These are phyloP conservation scores for Neurospora sp. DNA, from an alignment of 2,329 filamentous ascomycete genomes.

Conservation along the genomic window DNA sequence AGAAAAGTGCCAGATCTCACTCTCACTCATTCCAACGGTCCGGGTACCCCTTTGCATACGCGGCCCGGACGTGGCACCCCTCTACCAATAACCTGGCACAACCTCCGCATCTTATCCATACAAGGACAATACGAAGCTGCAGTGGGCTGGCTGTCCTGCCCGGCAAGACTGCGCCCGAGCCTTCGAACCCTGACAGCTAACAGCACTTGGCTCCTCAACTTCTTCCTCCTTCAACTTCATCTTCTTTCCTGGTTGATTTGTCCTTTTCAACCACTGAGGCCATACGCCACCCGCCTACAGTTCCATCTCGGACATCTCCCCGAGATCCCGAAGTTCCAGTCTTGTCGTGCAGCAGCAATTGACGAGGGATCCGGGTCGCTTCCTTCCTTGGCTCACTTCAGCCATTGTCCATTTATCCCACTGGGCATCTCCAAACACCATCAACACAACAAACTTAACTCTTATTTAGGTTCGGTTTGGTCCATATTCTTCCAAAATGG, in stretches of 20 bases:
- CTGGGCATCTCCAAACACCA: neutral
- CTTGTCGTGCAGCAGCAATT: neutral
- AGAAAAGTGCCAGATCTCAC: neutral
- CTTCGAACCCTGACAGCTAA: neutral
- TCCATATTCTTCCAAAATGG: constrained; percentile 29
- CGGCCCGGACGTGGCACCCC: neutral
- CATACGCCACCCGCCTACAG: neutral
- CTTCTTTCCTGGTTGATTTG: neutral
- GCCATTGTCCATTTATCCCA: neutral
- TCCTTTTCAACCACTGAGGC: neutral
- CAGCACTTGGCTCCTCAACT: neutral
- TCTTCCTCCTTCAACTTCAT: neutral
- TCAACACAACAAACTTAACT: neutral
- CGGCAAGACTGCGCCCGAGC: neutral
- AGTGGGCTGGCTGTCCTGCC: neutral
- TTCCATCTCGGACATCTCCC: neutral
- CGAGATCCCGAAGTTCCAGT: neutral
- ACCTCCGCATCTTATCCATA: neutral
- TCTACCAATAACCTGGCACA: neutral
- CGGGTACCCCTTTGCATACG: neutral
- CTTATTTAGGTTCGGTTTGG: neutral
- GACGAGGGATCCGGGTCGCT: neutral
- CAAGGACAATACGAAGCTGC: neutral
- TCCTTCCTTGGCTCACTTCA: neutral
- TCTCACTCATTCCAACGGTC: neutral